Base-by-base conservation (phyloP, 345 rosid species). In the Aegle marmelos region DNA sequence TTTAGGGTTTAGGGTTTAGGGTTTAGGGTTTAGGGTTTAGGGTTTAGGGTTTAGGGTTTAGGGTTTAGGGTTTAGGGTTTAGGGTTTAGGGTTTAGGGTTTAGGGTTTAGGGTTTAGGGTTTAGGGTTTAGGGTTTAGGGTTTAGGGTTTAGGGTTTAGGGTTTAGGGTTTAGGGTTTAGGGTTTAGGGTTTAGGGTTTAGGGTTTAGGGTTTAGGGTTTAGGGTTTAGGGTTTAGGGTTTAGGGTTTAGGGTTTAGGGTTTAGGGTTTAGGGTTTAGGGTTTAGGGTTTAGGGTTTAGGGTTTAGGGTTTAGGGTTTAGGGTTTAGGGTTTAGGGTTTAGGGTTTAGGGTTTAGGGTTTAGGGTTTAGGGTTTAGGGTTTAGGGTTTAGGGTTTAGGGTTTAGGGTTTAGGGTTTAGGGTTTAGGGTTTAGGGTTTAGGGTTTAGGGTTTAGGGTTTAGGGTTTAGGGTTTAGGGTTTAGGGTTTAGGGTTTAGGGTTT, bases 291-390 rank as follows among this genome's bases (percentile, higher is more conserved):
- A 59, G 24, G 75, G 75, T 31, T 74, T 74, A 33, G 54, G 77
- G 76, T 30, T 73, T 73, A 30, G 53, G 76, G 76, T 30, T 73
- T 73, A 56, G 67, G 76, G 76, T 56, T 73, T 73, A 56, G 64
- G 77, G 77, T 59, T 74, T 74, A 58, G 68, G 77, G 77, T 74
- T 74, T 74, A 74, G 77, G 77, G 77, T 74, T 74, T 74, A 60
- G 77, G 77, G 68, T 48, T 72, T 72, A 48, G 62, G 76, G 56
- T 72, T 50, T 27, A 50, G 76, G 61, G 56, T 72, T 58, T 34
- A 31, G 66, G 67, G 63, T 59, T 74, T 48, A 27, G 45, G 77
- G 63, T 59, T 74, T 54, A 59, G 77, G 77, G 63, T 74, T 74
- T 54, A 59, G 77, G 77, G 56, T 72, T 72, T 41, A 59, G 77